A percentile compares a stretch with the other conserved stretches of the same genome.
These are phyloP conservation scores for Mollisia scopiformis DNA, from an alignment of 2,329 filamentous ascomycete species.

Conservation along the genomic window DNA sequence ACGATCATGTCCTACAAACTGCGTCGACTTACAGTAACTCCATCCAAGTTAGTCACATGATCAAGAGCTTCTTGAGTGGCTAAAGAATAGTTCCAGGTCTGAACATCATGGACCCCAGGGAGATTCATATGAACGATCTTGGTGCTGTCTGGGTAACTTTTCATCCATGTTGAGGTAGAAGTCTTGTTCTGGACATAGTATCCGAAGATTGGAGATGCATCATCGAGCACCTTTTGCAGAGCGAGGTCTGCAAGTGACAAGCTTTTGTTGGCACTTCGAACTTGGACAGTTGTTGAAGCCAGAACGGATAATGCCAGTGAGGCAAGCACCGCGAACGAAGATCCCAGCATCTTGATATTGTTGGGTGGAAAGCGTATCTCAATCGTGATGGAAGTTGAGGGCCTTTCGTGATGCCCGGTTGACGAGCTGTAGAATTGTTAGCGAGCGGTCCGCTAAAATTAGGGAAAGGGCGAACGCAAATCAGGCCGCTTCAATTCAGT, in stretches of 20 bases:
- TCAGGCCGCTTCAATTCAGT: background rate
- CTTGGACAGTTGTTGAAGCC: background rate
- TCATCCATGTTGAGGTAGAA: constrained; percentile 49
- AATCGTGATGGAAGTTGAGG: background rate
- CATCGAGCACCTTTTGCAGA: constrained; percentile 44
- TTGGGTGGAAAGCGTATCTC: background rate
- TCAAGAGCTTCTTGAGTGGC: constrained; percentile 44
- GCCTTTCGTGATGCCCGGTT: background rate
- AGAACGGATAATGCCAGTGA: background rate
- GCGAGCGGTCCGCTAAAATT: background rate
- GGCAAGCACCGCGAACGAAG: background rate
- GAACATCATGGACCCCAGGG: constrained; percentile 53
- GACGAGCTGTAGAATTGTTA: background rate
- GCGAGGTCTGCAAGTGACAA: constrained; percentile 39
- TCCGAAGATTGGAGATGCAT: constrained; percentile 49
- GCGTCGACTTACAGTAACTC: no score
- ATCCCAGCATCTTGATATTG: background rate
- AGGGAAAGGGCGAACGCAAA: background rate
- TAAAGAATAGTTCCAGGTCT: constrained; percentile 54
- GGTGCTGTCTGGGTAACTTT: constrained; percentile 43
- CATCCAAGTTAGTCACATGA: constrained; percentile 44
- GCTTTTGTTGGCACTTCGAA: background rate
- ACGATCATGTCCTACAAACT: no score
- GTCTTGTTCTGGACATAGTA: constrained; percentile 29
- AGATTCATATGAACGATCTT: constrained; percentile 50